These are phyloP conservation scores for Pythium aristosporum DNA, from an alignment of 352 stramenopile genomes.

Conservation along the genomic window DNA sequence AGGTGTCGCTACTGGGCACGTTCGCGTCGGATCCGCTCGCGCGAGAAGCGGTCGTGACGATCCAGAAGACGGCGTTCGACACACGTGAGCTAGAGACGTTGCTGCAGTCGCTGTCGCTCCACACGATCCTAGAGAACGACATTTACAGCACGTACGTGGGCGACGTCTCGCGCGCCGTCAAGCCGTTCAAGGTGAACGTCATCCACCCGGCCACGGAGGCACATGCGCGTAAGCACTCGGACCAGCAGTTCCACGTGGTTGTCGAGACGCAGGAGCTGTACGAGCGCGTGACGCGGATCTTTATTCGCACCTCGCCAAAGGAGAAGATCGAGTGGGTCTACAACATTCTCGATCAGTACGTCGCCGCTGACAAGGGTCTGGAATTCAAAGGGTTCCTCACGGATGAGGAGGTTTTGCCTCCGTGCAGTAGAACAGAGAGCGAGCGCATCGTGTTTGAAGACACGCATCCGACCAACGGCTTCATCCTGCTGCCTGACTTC, in stretches of 20 bases:
- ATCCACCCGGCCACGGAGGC: slow-evolving; percentile 80
- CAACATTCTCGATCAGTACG: slow-evolving; percentile 88
- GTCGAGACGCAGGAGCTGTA: slow-evolving; percentile 83
- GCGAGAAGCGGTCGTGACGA: slow-evolving; percentile 61
- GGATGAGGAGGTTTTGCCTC: not conserved
- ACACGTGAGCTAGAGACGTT: slow-evolving; percentile 38
- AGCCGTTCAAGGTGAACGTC: slow-evolving; percentile 83
- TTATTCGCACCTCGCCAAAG: slow-evolving; percentile 69
- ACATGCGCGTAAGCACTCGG: slow-evolving; percentile 82
- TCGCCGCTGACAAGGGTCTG: not conserved
- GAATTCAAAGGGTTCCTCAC: not conserved
- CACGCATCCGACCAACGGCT: slow-evolving; percentile 55
- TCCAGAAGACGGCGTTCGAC: slow-evolving; percentile 66
- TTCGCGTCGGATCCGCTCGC: slow-evolving; percentile 64
- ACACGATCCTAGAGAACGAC: slow-evolving; percentile 74
- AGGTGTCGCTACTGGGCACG: slow-evolving; percentile 68
- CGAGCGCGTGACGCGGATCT: slow-evolving; percentile 65
- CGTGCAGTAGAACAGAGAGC: slow-evolving; percentile 68
- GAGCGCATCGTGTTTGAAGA: slow-evolving; percentile 84
- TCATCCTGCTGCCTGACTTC: slow-evolving; percentile 81
- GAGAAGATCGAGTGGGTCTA: slow-evolving; percentile 88
- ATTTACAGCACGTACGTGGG: slow-evolving; percentile 81
- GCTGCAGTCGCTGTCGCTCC: slow-evolving; percentile 58
- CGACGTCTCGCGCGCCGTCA: slow-evolving; percentile 61
- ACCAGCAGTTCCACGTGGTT: slow-evolving; percentile 82